Conservation (phyloP, 2,329 filamentous ascomycete species). For the Venturia carpophila region DNA sequence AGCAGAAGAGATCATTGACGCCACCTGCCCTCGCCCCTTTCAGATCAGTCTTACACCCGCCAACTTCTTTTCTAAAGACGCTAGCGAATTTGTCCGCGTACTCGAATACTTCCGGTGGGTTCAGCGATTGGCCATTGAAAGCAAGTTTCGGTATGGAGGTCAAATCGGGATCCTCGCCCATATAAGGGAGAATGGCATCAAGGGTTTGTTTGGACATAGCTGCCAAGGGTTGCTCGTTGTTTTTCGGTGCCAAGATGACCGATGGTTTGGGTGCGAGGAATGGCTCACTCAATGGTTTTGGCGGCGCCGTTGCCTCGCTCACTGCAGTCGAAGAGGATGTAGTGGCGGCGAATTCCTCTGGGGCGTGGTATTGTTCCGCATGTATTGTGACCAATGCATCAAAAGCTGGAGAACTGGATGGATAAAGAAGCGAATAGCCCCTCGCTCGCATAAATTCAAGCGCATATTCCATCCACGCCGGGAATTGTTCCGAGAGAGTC, state of each 20-base stretch:
- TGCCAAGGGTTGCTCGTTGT: slow-evolving; percentile 33
- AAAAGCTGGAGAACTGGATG: slow-evolving; percentile 46
- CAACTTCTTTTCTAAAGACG: slow-evolving; percentile 56
- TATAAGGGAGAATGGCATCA: slow-evolving; percentile 41
- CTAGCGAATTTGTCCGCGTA: slow-evolving; percentile 47
- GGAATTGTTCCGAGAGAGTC: slow-evolving; percentile 57
- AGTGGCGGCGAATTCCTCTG: slow-evolving; percentile 55
- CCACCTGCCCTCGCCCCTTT: not conserved
- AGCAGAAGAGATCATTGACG: not conserved
- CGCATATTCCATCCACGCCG: slow-evolving; percentile 71
- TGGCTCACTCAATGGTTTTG: not conserved
- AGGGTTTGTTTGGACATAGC: slow-evolving; percentile 33
- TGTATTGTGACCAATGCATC: slow-evolving; percentile 64
- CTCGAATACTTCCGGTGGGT: slow-evolving; percentile 35
- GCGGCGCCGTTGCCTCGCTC: not conserved
- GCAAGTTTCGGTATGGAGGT: slow-evolving; percentile 50
- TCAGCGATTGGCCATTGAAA: slow-evolving; percentile 52
- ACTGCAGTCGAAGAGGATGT: not conserved
- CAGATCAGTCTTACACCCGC: slow-evolving; percentile 50
- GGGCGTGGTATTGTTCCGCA: slow-evolving; percentile 61
- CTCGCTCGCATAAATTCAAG: slow-evolving; percentile 67
- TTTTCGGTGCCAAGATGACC: not conserved
- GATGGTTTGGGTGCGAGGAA: slow-evolving; percentile 4
- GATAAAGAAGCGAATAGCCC: slow-evolving; percentile 75
- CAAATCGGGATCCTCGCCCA: slow-evolving; percentile 42